Conservation (phyloP, 2,329 filamentous ascomycete species). For the Calonectria ilicicola region DNA sequence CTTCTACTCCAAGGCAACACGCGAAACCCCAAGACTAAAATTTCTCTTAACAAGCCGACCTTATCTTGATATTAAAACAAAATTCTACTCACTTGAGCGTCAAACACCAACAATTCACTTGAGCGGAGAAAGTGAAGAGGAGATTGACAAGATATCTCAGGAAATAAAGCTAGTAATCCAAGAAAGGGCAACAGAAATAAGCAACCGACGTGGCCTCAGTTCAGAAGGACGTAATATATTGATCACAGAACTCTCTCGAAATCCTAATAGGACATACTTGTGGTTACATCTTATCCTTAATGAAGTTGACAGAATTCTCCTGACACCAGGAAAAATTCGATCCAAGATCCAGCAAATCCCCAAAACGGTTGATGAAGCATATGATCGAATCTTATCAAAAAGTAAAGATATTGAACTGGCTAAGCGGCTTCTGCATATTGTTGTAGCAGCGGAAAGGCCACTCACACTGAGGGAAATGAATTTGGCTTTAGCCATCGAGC, state of each 20-base stretch:
- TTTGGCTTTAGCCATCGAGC: slow-evolving; percentile 26
- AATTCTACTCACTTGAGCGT: slow-evolving; percentile 26
- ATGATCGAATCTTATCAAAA: slow-evolving; percentile 39
- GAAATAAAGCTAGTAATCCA: slow-evolving; percentile 38
- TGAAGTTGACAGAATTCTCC: slow-evolving; percentile 21
- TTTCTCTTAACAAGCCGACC: slow-evolving; percentile 52
- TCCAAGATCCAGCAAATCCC: slow-evolving; percentile 21
- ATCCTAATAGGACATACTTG: slow-evolving; percentile 40
- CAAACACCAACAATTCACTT: slow-evolving; percentile 30
- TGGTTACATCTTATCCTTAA: slow-evolving; percentile 40
- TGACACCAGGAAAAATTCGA: slow-evolving; percentile 14
- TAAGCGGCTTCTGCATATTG: slow-evolving; percentile 37
- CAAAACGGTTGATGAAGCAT: slow-evolving; percentile 39
- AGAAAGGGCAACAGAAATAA: slow-evolving; percentile 7
- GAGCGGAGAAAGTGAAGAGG: slow-evolving; percentile 29
- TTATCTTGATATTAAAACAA: slow-evolving; percentile 38
- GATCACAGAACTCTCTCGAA: slow-evolving; percentile 12
- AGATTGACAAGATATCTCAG: slow-evolving; percentile 30
- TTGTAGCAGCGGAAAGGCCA: slow-evolving; percentile 38
- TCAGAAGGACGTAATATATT: slow-evolving; percentile 24
- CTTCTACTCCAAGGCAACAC: neutral
- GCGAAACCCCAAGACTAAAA: slow-evolving; percentile 40
- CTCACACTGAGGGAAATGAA: slow-evolving; percentile 39
- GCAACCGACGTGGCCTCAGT: neutral
- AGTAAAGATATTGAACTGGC: slow-evolving; percentile 18